phyloP scores from a whole-genome alignment of 2,329 filamentous ascomycete species.

The Aspergillus carbonarius region DNA sequence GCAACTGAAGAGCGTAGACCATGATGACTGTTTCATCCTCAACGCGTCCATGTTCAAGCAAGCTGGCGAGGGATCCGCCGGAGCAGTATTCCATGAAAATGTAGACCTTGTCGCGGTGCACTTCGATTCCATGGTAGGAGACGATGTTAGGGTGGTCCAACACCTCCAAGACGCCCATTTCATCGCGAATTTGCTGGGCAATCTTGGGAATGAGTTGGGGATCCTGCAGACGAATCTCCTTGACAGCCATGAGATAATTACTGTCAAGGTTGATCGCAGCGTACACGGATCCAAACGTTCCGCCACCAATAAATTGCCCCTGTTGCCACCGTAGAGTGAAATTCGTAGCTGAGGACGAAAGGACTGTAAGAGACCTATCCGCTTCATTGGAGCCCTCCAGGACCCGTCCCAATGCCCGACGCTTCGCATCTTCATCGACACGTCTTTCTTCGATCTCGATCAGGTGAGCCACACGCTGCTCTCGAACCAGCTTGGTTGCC shows the following conservation, averaged over 20 bases:
- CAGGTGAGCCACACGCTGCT: slow-evolving; percentile 72
- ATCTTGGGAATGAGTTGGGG: slow-evolving; percentile 94
- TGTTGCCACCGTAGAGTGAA: slow-evolving; percentile 97
- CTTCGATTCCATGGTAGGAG: slow-evolving; percentile 96
- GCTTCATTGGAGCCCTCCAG: slow-evolving; percentile 94
- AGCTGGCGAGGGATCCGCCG: slow-evolving; percentile 82
- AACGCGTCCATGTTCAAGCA: slow-evolving; percentile 93
- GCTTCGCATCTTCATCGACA: slow-evolving; percentile 76
- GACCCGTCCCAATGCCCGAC: slow-evolving; percentile 84
- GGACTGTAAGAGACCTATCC: slow-evolving; percentile 87
- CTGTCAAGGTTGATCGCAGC: slow-evolving; percentile 96
- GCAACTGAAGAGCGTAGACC: slow-evolving; percentile 90
- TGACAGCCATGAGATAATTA: slow-evolving; percentile 95
- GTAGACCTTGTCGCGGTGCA: slow-evolving; percentile 98
- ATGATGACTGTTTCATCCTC: slow-evolving; percentile 97
- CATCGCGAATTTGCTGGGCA: slow-evolving; percentile 89
- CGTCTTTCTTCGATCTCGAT: slow-evolving; percentile 74
- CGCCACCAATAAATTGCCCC: slow-evolving; percentile 95
- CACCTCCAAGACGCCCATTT: slow-evolving; percentile 94
- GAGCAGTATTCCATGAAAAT: slow-evolving; percentile 99
- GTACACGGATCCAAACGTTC: slow-evolving; percentile 96
- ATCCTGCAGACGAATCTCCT: slow-evolving; percentile 96
- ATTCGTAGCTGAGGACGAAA: slow-evolving; percentile 92
- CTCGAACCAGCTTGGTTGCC: slow-evolving; percentile 70
- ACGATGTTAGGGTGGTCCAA: slow-evolving; percentile 97